Evolutionary conservation across 805 yeast genomes (phyloP).

Genomic region (Wickerhamiella hasegawae): DNA sequence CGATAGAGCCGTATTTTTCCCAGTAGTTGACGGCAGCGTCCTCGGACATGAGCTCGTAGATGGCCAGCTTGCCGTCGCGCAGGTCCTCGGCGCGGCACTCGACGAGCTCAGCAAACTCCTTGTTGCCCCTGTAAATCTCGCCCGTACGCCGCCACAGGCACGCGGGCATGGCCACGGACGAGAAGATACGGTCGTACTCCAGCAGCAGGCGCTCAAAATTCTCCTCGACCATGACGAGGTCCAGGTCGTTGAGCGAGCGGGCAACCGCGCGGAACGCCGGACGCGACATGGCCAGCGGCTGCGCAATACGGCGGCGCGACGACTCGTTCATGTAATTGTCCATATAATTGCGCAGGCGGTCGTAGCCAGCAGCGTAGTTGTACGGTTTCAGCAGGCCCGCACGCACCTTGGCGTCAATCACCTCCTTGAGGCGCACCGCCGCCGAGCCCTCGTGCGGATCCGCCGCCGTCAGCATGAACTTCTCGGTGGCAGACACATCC

Average conservation of each 20-base stretch:
- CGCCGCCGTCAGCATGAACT: slow-evolving; percentile 89
- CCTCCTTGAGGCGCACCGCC: slow-evolving; percentile 83
- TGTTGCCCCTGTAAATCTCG: slow-evolving; percentile 86
- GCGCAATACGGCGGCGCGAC: slow-evolving; percentile 69
- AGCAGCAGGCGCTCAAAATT: slow-evolving; percentile 83
- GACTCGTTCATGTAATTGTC: slow-evolving; percentile 77
- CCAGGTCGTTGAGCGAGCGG: slow-evolving; percentile 75
- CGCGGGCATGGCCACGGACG: slow-evolving; percentile 96
- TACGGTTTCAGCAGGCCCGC: slow-evolving; percentile 89
- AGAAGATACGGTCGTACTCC: slow-evolving; percentile 87
- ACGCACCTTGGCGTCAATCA: slow-evolving; percentile 82
- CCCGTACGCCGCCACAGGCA: slow-evolving; percentile 96
- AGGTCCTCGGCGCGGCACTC: slow-evolving; percentile 81
- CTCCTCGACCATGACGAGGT: slow-evolving; percentile 82
- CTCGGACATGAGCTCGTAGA: slow-evolving; percentile 87
- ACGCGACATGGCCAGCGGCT: slow-evolving; percentile 69
- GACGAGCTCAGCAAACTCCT: slow-evolving; percentile 86
- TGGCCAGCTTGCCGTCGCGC: slow-evolving; percentile 81
- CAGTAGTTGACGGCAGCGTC: slow-evolving; percentile 93
- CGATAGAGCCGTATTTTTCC: slow-evolving; percentile 95
- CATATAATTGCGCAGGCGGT: slow-evolving; percentile 78
- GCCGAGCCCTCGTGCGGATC: slow-evolving; percentile 93
- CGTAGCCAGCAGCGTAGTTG: slow-evolving; percentile 87
- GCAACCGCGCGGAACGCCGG: slow-evolving; percentile 94
- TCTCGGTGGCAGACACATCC: slow-evolving; percentile 68